Evolutionary conservation across 2,329 filamentous ascomycete genomes (phyloP), one percentile per base, ranked within the genome.

Genomic region (Diaporthe sp.): DNA sequence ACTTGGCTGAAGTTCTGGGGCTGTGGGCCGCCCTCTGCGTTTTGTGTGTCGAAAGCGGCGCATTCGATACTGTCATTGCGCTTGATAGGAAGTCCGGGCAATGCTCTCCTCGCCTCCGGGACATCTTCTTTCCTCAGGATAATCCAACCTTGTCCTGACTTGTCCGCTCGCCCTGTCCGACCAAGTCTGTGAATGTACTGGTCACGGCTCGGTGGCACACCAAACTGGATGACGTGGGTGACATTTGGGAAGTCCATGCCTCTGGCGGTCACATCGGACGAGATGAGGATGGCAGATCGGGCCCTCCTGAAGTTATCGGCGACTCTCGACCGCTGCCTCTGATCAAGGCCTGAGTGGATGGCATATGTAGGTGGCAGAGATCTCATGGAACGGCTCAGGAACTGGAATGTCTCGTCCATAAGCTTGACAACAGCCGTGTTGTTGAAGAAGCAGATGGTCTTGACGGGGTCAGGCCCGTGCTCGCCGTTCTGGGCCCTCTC

Each of bases 401-500:
- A 84, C 42, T 86, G 85, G 58, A 83, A 82, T 79, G 95, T 90
- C 30, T 93, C 84, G 22, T 88, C 85, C 27, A 88, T 85, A 63
- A 95, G 86, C 73, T 92, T 87, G 58, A 95, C 94, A 76, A 93
- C 88, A 32, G 90, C 89, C 0, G 94, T 97, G 30, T 93, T 94
- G 79, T 94, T 94, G 82, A 96, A 93, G 85, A 98, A 99, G 55
- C 98, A 86, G 75, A 99, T 97, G n/a, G 95, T 94, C 88, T 99
- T 99, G 90, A 98, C 98, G 0, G 94, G 94, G 22, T 83, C 83
- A 4, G 76, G 79, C 5, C 82, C 81, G 2, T 79, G 82, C 76
- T 87, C 84, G 76, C 83, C 80, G 2, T 74, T 47, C 76, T 82
- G 78, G 2, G 77, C 79, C 47, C 89, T 88, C 71, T 92, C 85